These are phyloP conservation scores for Populus tomentosa DNA, from an alignment of 441 rosid genomes.

Conservation along the genomic window DNA sequence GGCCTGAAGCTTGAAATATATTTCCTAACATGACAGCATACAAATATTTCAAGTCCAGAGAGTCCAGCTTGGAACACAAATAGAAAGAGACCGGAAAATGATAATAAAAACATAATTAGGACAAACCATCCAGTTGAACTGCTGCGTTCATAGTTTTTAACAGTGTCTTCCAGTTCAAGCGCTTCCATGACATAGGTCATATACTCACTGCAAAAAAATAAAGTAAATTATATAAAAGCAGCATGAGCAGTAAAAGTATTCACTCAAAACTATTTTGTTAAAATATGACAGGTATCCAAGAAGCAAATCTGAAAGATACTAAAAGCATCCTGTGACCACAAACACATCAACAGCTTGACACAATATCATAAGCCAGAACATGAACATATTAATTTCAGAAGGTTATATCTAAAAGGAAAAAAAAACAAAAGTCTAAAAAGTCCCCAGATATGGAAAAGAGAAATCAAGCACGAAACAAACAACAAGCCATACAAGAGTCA, in stretches of 20 bases:
- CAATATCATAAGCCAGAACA: not conserved
- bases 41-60: conserved; percentile 15
- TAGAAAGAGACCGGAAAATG: conserved; percentile 11
- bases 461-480: not conserved
- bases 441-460: too few species aligned
- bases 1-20: conserved; percentile 86
- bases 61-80: conserved; percentile 2
- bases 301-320: not conserved
- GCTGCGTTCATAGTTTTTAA: conserved; percentile 79
- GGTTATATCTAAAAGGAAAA: not conserved
- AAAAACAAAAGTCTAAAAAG: not conserved
- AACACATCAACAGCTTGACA: not conserved
- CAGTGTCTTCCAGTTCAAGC: conserved; percentile 86
- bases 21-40: conserved; percentile 51
- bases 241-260: not conserved
- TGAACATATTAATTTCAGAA: not conserved
- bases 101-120: conserved; percentile 17
- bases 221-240: conserved; percentile 16
- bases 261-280: not conserved
- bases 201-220: conserved; percentile 63
- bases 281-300: not conserved
- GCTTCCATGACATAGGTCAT: conserved; percentile 81
- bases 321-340: not conserved
- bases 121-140: conserved; percentile 88
- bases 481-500: not conserved